Base-by-base conservation (phyloP, 176 grass and related monocot genomes). In the Pontederia crassipes region DNA sequence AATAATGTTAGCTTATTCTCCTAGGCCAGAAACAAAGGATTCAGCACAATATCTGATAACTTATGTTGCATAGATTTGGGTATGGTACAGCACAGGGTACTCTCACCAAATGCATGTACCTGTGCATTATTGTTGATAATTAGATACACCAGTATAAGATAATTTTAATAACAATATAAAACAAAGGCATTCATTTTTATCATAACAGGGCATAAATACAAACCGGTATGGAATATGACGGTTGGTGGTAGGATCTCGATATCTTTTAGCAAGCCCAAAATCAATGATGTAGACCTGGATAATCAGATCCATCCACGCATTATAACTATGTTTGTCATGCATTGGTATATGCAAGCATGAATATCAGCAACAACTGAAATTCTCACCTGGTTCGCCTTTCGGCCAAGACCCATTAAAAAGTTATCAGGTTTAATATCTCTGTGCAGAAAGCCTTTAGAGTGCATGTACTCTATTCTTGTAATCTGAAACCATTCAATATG, bases 181-280 rank as follows among this genome's bases (percentile, higher is more conserved):
- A 76, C 9, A 76, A 9, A 35, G 49, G 11, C 57, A 65, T 47
- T 18, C 35, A 17, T 77, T 13, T 52, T 49, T 7, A 52, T 77
- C n/a, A 76, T 74, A 35, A 18, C 13, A 26, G 28, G 11, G 45
- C 8, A 45, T 49, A 18, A 74, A 3, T 60, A 24, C 27, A 15
- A 74, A 87, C 83, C 72, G 90, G 68, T 85, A 95, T 62, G 91
- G 80, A 57, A 95, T 95, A 85, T 95, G 91, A 13, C 80, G 83
- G 77, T 95, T 95, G 1, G 86, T 90, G 51, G 64, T 76, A 46
- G 85, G 84, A 73, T 95, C 89, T 0, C 89, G 72, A 28, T 95
- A 95, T 71, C 89, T 89, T 86, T 95, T 95, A 66, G 85, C 89
- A 83, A 95, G 89, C 28, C 89, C 89, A 74, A 95, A 95, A 79